Evolutionary conservation across 805 yeast genomes (phyloP).

Genomic region (Metschnikowia corniflorae): DNA sequence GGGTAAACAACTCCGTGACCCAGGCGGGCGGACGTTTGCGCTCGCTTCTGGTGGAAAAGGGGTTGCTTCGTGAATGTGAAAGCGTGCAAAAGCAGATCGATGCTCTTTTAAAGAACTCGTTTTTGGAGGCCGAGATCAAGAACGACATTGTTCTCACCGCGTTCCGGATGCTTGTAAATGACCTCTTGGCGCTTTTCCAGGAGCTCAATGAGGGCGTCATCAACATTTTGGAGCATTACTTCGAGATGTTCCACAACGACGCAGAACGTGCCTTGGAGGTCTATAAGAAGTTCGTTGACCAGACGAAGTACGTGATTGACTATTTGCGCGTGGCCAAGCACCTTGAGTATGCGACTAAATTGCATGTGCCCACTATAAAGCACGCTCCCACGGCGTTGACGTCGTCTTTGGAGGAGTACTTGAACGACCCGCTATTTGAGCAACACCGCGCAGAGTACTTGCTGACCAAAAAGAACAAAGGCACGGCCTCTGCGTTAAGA

Average conservation of each 20-base stretch:
- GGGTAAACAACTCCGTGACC: conserved; percentile 42
- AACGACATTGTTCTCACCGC: conserved; percentile 83
- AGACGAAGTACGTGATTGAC: conserved; percentile 83
- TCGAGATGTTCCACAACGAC: conserved; percentile 83
- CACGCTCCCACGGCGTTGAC: conserved; percentile 96
- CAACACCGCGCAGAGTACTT: conserved; percentile 72
- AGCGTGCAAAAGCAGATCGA: conserved; percentile 81
- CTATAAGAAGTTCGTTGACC: conserved; percentile 79
- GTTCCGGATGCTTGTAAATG: conserved; percentile 86
- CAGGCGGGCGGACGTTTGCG: conserved; percentile 61
- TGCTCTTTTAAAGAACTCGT: conserved; percentile 68
- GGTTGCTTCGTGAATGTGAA: conserved; percentile 79
- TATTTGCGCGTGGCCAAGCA: conserved; percentile 88
- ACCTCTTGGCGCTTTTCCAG: conserved; percentile 80
- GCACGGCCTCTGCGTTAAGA: background rate
- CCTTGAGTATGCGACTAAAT: conserved; percentile 77
- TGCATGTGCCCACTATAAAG: conserved; percentile 91
- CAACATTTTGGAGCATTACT: conserved; percentile 87
- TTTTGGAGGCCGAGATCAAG: conserved; percentile 73
- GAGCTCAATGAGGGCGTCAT: conserved; percentile 94
- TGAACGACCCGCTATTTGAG: conserved; percentile 83
- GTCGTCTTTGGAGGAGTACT: conserved; percentile 79
- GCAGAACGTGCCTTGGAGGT: conserved; percentile 84
- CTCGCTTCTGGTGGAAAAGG: conserved; percentile 65
- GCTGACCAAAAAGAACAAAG: conserved; percentile 54